Conservation (phyloP, 2,329 filamentous ascomycete genomes). For the Arthrobotrys sphaeroides region DNA sequence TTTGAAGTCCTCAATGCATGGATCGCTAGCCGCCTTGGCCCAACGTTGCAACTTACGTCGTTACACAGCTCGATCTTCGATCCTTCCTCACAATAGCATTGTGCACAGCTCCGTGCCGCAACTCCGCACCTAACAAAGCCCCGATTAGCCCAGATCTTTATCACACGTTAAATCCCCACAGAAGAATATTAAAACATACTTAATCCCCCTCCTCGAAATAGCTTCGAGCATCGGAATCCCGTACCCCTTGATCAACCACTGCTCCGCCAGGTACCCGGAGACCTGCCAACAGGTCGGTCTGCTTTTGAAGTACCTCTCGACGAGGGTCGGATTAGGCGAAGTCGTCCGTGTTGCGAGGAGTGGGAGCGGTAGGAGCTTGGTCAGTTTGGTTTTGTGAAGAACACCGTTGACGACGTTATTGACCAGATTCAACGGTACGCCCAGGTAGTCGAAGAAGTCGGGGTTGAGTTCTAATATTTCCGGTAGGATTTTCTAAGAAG, state of each 20-base stretch:
- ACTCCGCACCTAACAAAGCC: conserved; percentile 2
- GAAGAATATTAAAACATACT: not conserved
- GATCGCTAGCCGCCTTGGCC: too few relatives aligned
- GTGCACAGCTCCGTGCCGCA: not conserved
- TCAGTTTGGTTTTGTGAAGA: too few relatives aligned
- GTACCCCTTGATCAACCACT: not conserved
- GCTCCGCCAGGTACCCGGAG: not conserved
- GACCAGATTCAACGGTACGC: too few relatives aligned
- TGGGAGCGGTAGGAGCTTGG: not conserved
- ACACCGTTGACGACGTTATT: too few relatives aligned
- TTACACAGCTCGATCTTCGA: not conserved
- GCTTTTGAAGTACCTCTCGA: not conserved
- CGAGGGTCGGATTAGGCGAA: not conserved
- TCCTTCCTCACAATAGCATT: not conserved
- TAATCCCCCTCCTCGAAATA: not conserved
- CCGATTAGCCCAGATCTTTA: not conserved
- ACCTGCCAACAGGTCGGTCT: not conserved
- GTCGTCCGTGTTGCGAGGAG: not conserved
- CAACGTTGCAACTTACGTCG: not conserved
- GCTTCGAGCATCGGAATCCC: not conserved
- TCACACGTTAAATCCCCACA: not conserved
- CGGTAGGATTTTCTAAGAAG: conserved; percentile 1
- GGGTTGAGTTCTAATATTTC: not conserved
- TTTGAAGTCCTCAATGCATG: too few relatives aligned
- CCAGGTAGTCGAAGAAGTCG: too few relatives aligned